Conservation (phyloP, 2,329 filamentous ascomycete genomes). For the Penicillium occitanis region DNA sequence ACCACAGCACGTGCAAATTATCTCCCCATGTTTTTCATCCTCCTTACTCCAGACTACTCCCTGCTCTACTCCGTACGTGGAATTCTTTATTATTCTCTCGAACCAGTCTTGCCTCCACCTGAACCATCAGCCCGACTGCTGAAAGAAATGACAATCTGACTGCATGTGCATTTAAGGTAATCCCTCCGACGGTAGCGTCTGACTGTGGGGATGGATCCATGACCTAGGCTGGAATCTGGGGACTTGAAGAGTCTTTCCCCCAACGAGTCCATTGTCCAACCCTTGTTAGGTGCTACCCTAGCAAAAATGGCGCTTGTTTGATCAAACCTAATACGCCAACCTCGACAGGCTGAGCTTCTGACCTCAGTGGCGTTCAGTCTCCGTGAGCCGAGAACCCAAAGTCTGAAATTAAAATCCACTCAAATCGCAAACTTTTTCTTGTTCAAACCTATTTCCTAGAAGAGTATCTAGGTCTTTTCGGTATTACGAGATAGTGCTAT, state of each 20-base stretch:
- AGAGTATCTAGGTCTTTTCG: not conserved
- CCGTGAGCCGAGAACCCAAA: not conserved
- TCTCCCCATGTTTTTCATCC: not conserved
- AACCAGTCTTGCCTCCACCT: not conserved
- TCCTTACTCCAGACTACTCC: too few species aligned
- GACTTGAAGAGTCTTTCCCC: not conserved
- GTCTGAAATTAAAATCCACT: not conserved
- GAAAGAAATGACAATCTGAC: not conserved
- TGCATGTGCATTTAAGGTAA: not conserved
- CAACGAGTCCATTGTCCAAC: not conserved
- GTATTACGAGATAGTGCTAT: not conserved
- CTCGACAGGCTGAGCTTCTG: not conserved
- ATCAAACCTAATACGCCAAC: not conserved
- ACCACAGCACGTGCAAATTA: not conserved
- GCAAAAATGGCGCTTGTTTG: not conserved
- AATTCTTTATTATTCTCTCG: not conserved
- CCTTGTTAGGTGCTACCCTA: not conserved
- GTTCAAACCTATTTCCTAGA: not conserved
- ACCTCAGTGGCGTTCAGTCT: slow-evolving; percentile 6
- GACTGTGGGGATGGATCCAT: not conserved
- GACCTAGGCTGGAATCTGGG: not conserved
- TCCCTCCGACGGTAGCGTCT: slow-evolving; percentile 4
- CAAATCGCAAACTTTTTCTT: not conserved
- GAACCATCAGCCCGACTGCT: not conserved
- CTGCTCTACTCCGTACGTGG: not conserved